Percentiles rank a stretch among this genome's conserved stretches.
Evolutionary conservation across 352 stramenopile species (phyloP).

Genomic region (Pythium apleroticum): DNA sequence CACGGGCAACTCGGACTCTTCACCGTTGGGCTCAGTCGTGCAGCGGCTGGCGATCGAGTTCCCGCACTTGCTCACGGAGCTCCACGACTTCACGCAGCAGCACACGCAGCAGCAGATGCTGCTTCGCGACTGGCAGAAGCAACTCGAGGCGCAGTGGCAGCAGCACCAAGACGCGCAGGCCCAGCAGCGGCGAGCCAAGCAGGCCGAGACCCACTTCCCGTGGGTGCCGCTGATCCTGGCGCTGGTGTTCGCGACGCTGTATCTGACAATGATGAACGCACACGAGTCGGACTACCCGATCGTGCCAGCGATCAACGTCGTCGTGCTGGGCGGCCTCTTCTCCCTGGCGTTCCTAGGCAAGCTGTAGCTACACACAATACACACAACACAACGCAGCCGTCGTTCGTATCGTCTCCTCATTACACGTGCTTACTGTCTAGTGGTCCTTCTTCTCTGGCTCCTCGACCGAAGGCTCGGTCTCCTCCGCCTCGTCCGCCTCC

Average conservation of each 20-base stretch:
- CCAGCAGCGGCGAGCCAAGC: slow-evolving; percentile 30
- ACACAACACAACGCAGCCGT: background rate
- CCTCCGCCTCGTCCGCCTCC: slow-evolving; percentile 15
- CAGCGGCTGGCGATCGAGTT: slow-evolving; percentile 27
- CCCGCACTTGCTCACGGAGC: slow-evolving; percentile 44
- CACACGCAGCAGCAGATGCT: slow-evolving; percentile 17
- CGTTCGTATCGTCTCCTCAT: slow-evolving; percentile 3
- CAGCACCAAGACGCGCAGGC: slow-evolving; percentile 34
- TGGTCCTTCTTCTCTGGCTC: slow-evolving; percentile 25
- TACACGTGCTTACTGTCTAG: slow-evolving; percentile 6
- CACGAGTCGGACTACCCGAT: slow-evolving; percentile 46
- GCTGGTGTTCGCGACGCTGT: slow-evolving; percentile 53
- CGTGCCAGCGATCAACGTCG: slow-evolving; percentile 56
- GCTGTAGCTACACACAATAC: slow-evolving; percentile 15
- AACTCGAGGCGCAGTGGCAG: slow-evolving; percentile 26
- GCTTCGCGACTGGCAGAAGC: slow-evolving; percentile 40
- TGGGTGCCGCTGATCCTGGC: slow-evolving; percentile 54
- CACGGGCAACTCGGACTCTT: background rate
- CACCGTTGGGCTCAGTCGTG: background rate
- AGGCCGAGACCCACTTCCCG: slow-evolving; percentile 35
- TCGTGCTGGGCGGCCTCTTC: slow-evolving; percentile 39
- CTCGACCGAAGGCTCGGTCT: slow-evolving; percentile 16
- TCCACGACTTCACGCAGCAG: slow-evolving; percentile 31
- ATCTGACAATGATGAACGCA: slow-evolving; percentile 48
- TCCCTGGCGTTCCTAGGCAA: slow-evolving; percentile 37